These are phyloP conservation scores for Lentinus tigrinus DNA, from an alignment of 768 basidiomycete genomes.

Conservation along the genomic window DNA sequence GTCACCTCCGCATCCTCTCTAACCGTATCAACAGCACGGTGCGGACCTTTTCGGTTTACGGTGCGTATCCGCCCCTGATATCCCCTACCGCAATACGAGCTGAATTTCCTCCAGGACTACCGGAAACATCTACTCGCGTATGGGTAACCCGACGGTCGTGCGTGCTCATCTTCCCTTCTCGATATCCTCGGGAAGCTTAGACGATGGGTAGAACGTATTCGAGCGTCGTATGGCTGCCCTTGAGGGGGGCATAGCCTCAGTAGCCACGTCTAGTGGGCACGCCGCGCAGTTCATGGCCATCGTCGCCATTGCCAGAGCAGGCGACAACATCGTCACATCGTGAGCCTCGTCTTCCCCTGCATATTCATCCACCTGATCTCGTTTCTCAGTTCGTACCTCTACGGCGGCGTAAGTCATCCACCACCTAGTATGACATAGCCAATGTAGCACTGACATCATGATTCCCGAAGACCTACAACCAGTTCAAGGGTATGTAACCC, in stretches of 20 bases:
- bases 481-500: constrained; percentile 56
- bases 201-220: constrained; percentile 60
- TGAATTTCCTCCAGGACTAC: constrained; percentile 25
- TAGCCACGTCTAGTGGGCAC: constrained; percentile 75
- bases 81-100: neutral
- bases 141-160: constrained; percentile 68
- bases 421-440: neutral
- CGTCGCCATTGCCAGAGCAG: constrained; percentile 53
- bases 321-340: constrained; percentile 81
- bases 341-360: constrained; percentile 31
- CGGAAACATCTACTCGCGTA: constrained; percentile 67
- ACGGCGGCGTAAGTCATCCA: constrained; percentile 55
- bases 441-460: neutral
- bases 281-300: constrained; percentile 77
- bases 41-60: constrained; percentile 69
- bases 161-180: constrained; percentile 19
- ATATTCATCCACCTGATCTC: neutral
- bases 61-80: constrained; percentile 23
- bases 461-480: constrained; percentile 56
- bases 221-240: constrained; percentile 77
- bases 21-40: constrained; percentile 49
- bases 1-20: neutral
- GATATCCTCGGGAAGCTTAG: neutral
- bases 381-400: constrained; percentile 52
- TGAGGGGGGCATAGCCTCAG: constrained; percentile 75